Evolutionary conservation across 2,329 filamentous ascomycete genomes (phyloP), one percentile per base, ranked within the genome.

Genomic region (Sclerotinia borealis): DNA sequence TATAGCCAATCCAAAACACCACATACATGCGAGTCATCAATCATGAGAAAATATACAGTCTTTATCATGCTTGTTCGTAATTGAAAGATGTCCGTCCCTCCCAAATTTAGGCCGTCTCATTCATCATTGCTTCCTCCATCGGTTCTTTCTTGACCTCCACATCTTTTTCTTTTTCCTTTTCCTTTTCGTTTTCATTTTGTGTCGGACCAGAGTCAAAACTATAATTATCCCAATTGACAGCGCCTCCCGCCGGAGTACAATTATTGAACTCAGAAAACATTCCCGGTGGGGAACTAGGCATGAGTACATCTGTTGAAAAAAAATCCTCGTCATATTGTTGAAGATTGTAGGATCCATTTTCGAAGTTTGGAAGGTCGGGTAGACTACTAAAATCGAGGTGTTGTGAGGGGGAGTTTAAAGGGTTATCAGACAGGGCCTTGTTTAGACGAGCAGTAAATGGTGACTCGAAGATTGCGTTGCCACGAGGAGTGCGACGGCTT

Each of bases 201-300:
- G 29, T 15, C 9, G 54, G 29, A 8, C 29, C 39, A 31, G 51
- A n/a, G 43, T 45, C 60, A 13, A 62, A 49, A 9, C 25, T 15
- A 31, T 56, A 62, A 25, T 56, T 56, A 11, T 55, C 50, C 59
- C 60, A 62, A 36, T 62, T 31, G 29, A 62, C 10, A 39, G 43
- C 11, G 22, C 31, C 60, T n/a, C 25, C 60, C 3, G 43, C 47
- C 1, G 50, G 25, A 11, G 60, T 47, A 36, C 37, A 9, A 39
- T 62, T 48, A 36, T 37, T 39, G 17, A 62, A 74, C 8, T 71
- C 59, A 47, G 69, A 68, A 61, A 78, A 77, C 58, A 74, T 71
- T 15, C 71, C 69, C 34, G 79, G 78, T 27, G 79, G 78, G 29
- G 76, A 79, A 65, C 76, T 79, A 41, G 78, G 78, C 77, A 80